These are phyloP conservation scores for Aureobasidium pullulans DNA, from an alignment of 2,329 filamentous ascomycete species.

Conservation along the genomic window DNA sequence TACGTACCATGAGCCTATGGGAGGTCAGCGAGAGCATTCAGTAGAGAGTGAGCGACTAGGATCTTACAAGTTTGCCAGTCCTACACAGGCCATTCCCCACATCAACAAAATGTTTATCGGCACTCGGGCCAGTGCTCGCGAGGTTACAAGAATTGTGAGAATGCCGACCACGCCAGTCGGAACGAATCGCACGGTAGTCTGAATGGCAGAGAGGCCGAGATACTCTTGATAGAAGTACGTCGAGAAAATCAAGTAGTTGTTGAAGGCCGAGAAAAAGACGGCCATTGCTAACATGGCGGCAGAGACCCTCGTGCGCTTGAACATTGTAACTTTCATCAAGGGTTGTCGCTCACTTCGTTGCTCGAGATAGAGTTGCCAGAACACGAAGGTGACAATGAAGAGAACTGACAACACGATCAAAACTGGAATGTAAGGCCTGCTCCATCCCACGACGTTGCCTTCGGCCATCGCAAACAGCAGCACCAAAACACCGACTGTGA, in stretches of 20 bases:
- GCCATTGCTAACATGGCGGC: conserved; percentile 59
- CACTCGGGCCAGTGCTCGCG: conserved; percentile 50
- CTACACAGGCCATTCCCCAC: conserved; percentile 50
- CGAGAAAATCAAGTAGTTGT: conserved; percentile 59
- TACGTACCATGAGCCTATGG: too few relatives aligned
- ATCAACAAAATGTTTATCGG: conserved; percentile 52
- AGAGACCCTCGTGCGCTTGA: conserved; percentile 52
- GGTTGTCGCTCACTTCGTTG: conserved; percentile 44
- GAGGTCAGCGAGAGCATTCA: too few relatives aligned
- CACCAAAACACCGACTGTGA: conserved; percentile 55
- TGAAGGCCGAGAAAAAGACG: conserved; percentile 61
- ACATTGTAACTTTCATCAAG: conserved; percentile 61
- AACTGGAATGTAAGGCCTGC: conserved; percentile 52
- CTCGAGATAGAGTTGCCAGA: conserved; percentile 57
- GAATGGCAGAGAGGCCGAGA: conserved; percentile 53
- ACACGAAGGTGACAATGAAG: conserved; percentile 49
- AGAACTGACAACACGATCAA: conserved; percentile 53
- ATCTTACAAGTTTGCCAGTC: conserved; percentile 42
- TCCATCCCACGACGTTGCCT: conserved; percentile 63
- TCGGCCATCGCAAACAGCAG: conserved; percentile 62
- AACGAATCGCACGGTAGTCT: conserved; percentile 62
- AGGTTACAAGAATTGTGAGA: conserved; percentile 49
- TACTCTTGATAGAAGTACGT: conserved; percentile 65
- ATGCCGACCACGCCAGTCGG: conserved; percentile 56
- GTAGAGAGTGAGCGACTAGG: not conserved